Evolutionary conservation across 352 stramenopile species (phyloP).

Genomic region (Elongisporangium undulatum): DNA sequence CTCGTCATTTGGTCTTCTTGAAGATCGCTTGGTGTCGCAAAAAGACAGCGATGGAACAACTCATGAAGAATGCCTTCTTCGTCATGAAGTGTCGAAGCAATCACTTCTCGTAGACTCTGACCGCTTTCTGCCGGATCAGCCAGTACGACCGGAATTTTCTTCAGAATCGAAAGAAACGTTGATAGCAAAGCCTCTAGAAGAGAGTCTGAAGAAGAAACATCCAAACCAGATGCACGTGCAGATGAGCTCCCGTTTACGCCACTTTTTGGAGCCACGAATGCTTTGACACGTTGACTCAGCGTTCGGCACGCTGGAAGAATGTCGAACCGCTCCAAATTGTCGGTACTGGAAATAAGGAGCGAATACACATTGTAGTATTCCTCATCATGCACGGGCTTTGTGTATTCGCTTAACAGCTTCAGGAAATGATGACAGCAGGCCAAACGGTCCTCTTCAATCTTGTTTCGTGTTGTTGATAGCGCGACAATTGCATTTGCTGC

Average conservation of each 20-base stretch:
- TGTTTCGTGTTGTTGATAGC: slow-evolving; percentile 41
- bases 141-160: slow-evolving; percentile 49
- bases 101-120: slow-evolving; percentile 44
- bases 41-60: slow-evolving; percentile 65
- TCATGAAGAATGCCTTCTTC: slow-evolving; percentile 64
- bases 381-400: slow-evolving; percentile 28
- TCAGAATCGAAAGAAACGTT: slow-evolving; percentile 53
- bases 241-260: background rate
- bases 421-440: slow-evolving; percentile 47
- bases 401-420: slow-evolving; percentile 40
- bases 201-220: slow-evolving; percentile 13
- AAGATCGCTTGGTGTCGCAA: slow-evolving; percentile 37
- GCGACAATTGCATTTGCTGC: slow-evolving; percentile 37
- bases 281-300: slow-evolving; percentile 47
- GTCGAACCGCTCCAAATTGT: slow-evolving; percentile 35
- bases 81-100: slow-evolving; percentile 39
- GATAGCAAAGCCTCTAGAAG: slow-evolving; percentile 53
- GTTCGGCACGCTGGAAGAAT: slow-evolving; percentile 41
- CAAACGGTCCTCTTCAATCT: slow-evolving; percentile 33
- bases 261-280: slow-evolving; percentile 24
- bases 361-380: slow-evolving; percentile 68
- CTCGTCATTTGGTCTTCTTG: slow-evolving; percentile 12
- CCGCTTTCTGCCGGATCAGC: slow-evolving; percentile 19
- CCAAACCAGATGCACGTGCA: background rate
- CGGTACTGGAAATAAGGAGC: slow-evolving; percentile 42